phyloP scores from a whole-genome alignment of 2,329 filamentous ascomycete species.

The Xylariaceae sp. region DNA sequence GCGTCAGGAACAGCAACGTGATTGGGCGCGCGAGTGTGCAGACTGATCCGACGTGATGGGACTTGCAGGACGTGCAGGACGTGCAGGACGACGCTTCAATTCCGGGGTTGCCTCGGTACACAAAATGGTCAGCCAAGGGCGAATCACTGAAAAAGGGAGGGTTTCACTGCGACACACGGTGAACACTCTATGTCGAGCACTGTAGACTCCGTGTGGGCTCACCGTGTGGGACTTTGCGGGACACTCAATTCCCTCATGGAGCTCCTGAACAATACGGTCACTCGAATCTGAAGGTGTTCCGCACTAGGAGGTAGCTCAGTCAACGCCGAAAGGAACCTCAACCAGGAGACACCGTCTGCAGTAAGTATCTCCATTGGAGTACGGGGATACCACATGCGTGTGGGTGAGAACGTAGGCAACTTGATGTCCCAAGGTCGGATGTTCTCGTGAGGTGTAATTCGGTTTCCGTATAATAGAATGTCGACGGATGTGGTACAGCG shows the following conservation, averaged over 20 bases:
- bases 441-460: slow-evolving; percentile 1
- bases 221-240: too few relatives aligned
- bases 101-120: background rate
- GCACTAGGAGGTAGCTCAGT: too few relatives aligned
- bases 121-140: background rate
- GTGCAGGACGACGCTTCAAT: background rate
- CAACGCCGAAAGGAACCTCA: too few relatives aligned
- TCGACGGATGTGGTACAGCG: background rate
- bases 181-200: background rate
- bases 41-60: slow-evolving; percentile 22
- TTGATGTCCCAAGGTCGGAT: background rate
- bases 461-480: background rate
- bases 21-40: slow-evolving; percentile 29
- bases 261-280: too few relatives aligned
- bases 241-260: too few relatives aligned
- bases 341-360: too few relatives aligned
- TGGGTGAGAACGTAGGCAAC: too few relatives aligned
- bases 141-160: background rate
- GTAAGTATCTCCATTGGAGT: too few relatives aligned
- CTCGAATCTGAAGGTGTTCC: too few relatives aligned
- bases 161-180: background rate
- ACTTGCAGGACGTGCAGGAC: slow-evolving; percentile 13
- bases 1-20: slow-evolving; percentile 28
- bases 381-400: too few relatives aligned
- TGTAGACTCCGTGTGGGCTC: slow-evolving; percentile 9